Percentiles rank a stretch among this genome's conserved stretches.
Evolutionary conservation across 1,139 yeast genomes (phyloP).

Genomic region (Scheffersomyces segobiensis): DNA sequence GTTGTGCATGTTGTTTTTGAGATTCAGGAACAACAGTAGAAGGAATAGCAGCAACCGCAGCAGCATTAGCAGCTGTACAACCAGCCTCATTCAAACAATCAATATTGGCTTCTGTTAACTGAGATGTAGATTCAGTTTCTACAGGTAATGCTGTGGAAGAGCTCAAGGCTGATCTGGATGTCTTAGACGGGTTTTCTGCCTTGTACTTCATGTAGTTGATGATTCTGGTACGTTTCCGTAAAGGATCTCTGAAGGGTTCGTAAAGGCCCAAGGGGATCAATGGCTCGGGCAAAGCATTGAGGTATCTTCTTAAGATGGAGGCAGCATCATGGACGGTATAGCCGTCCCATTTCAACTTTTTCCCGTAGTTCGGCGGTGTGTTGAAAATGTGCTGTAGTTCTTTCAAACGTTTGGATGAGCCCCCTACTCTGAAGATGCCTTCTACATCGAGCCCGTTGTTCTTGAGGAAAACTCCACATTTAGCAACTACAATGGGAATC

Average conservation of each 20-base stretch:
- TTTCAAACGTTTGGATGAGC: conserved; percentile 84
- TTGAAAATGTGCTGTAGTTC: conserved; percentile 83
- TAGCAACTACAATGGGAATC: conserved; percentile 90
- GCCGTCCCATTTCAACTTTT: conserved; percentile 86
- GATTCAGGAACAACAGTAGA: background rate
- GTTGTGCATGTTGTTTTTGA: background rate
- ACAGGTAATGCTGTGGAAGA: conserved; percentile 3
- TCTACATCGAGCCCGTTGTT: conserved; percentile 74
- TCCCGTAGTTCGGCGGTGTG: conserved; percentile 86
- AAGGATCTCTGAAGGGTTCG: conserved; percentile 78
- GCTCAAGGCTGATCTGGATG: conserved; percentile 16
- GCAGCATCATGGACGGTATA: conserved; percentile 99
- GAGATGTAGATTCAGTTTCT: conserved; percentile 10
- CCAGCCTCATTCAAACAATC: conserved; percentile 19
- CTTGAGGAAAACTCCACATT: conserved; percentile 86
- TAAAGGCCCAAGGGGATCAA: conserved; percentile 78
- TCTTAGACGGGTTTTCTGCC: conserved; percentile 41
- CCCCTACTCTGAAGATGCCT: conserved; percentile 93
- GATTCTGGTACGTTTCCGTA: conserved; percentile 59
- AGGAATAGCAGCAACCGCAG: conserved; percentile 9
- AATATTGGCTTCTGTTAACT: conserved; percentile 33
- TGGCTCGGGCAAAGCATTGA: conserved; percentile 91
- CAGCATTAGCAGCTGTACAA: conserved; percentile 7
- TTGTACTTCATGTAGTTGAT: conserved; percentile 62
- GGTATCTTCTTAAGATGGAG: conserved; percentile 77